These are phyloP conservation scores for Nakaseomyces delphensis DNA, from an alignment of 1,139 yeast species.

Conservation along the genomic window DNA sequence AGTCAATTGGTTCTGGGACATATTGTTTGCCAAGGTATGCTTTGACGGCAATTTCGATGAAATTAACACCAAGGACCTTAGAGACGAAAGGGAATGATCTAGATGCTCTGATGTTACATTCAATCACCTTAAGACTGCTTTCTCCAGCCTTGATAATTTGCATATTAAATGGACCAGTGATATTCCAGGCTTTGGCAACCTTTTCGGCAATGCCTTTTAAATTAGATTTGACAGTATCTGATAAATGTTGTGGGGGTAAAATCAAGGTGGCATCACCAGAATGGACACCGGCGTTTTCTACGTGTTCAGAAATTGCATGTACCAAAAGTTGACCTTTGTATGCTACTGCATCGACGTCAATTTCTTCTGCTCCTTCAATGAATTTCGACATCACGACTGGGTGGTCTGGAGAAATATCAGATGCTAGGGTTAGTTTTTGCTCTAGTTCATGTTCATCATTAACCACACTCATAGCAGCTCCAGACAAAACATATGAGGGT, in stretches of 20 bases:
- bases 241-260: slow-evolving; percentile 76
- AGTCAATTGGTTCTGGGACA: slow-evolving; percentile 46
- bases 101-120: slow-evolving; percentile 96
- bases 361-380: slow-evolving; percentile 92
- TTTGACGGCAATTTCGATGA: slow-evolving; percentile 87
- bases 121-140: slow-evolving; percentile 78
- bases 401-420: slow-evolving; percentile 88
- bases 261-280: slow-evolving; percentile 97
- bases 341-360: slow-evolving; percentile 96
- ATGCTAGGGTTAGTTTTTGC: slow-evolving; percentile 72
- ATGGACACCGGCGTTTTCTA: slow-evolving; percentile 97
- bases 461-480: slow-evolving; percentile 98
- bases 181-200: slow-evolving; percentile 90
- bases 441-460: slow-evolving; percentile 70
- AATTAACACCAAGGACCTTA: slow-evolving; percentile 87
- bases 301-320: slow-evolving; percentile 96
- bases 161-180: slow-evolving; percentile 98
- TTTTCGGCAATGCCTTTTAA: slow-evolving; percentile 78
- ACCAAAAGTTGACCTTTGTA: slow-evolving; percentile 76
- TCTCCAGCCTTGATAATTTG: slow-evolving; percentile 75
- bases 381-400: slow-evolving; percentile 97
- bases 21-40: slow-evolving; percentile 64
- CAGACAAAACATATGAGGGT: slow-evolving; percentile 94
- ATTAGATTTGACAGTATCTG: slow-evolving; percentile 50
- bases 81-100: slow-evolving; percentile 98